Percentiles rank a stretch among this genome's conserved stretches.
Evolutionary conservation across 2,329 filamentous ascomycete species (phyloP).

Genomic region (Fusarium oligoseptatum): DNA sequence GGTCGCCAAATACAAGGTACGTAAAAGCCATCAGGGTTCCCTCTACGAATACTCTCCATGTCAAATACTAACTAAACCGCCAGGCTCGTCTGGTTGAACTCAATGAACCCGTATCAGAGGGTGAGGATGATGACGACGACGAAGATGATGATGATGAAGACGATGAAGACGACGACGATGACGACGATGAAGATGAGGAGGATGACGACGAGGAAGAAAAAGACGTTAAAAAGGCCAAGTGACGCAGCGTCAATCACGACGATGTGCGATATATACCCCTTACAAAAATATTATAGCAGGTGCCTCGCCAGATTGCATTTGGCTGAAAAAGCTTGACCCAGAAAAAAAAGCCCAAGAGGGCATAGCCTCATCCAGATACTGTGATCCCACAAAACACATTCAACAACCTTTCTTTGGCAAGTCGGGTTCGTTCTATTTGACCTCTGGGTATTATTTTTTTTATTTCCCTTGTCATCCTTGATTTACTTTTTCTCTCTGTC

Average conservation of each 20-base stretch:
- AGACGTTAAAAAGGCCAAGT: conserved; percentile 7
- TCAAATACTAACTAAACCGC: conserved; percentile 19
- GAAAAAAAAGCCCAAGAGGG: conserved; percentile 45
- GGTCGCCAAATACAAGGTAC: conserved; percentile 79
- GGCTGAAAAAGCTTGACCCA: conserved; percentile 29
- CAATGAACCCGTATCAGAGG: conserved; percentile 80
- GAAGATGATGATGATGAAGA: conserved; percentile 30
- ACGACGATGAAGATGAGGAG: conserved; percentile 7
- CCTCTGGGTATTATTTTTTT: conserved; percentile 1
- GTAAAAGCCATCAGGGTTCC: conserved; percentile 34
- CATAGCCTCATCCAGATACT: conserved; percentile 54
- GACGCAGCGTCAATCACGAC: conserved; percentile 2
- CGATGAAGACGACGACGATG: conserved; percentile 31
- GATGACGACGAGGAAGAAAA: conserved; percentile 8
- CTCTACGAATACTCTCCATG: neutral
- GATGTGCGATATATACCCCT: conserved; percentile 44
- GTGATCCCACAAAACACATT: conserved; percentile 48
- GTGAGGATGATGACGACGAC: conserved; percentile 69
- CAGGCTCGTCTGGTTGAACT: conserved; percentile 73
- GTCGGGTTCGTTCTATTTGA: conserved; percentile 17
- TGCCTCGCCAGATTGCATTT: conserved; percentile 48
- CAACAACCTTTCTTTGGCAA: conserved; percentile 31
- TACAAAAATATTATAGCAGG: conserved; percentile 47
- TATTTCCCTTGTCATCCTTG: conserved; percentile 2
- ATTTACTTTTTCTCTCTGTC: conserved; percentile 54